Conservation (phyloP, 495 filamentous ascomycete species). For the Talaromyces liani region DNA sequence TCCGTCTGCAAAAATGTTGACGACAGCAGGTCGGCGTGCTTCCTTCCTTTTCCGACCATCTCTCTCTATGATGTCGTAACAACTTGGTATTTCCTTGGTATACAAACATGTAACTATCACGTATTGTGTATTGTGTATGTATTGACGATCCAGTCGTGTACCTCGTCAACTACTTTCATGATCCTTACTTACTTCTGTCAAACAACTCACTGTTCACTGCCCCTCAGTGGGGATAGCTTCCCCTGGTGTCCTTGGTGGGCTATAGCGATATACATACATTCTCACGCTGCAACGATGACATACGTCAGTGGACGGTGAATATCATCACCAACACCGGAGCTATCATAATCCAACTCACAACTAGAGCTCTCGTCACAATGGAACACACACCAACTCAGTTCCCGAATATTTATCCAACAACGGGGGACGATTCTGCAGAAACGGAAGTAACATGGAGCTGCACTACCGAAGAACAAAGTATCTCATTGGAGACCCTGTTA, state of each 20-base stretch:
- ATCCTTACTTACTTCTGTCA: neutral
- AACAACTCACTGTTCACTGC: neutral
- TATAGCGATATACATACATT: neutral
- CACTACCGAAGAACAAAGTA: conserved; percentile 6
- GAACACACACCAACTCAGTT: conserved; percentile 22
- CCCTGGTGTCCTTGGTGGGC: neutral
- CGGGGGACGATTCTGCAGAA: conserved; percentile 10
- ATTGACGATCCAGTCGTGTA: neutral
- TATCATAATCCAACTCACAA: neutral
- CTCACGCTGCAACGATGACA: neutral
- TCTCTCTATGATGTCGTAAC: neutral
- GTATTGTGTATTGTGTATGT: neutral
- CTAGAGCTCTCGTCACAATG: conserved; percentile 58
- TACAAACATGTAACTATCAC: neutral
- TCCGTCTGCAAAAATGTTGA: neutral
- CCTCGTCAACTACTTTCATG: neutral
- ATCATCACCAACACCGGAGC: neutral
- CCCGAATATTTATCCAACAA: conserved; percentile 10
- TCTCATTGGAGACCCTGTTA: conserved; percentile 21
- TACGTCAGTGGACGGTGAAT: neutral
- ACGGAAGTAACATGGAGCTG: conserved; percentile 16
- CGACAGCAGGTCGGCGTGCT: neutral
- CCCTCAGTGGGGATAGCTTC: conserved; percentile 7
- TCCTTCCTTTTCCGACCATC: neutral
- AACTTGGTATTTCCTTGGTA: neutral